Base-by-base conservation (phyloP, 768 basidiomycete species). In the Leccinum broughii region DNA sequence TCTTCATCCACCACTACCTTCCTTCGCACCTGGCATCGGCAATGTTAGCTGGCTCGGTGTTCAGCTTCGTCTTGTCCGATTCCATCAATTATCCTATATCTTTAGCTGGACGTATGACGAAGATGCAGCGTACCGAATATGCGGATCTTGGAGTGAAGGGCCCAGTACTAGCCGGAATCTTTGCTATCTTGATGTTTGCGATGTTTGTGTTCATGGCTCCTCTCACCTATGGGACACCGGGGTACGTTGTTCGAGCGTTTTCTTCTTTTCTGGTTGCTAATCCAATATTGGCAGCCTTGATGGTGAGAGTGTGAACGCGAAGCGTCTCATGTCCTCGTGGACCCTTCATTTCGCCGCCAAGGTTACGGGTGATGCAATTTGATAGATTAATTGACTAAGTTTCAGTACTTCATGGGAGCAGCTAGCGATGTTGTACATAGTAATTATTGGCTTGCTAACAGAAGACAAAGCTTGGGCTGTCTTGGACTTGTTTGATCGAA, bases 1-100 rank as follows among this genome's bases (percentile, higher is more conserved):
- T 95, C 48, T 99, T 99, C 83, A 79, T 99, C 26, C 97, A 99
- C 73, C 95, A 97, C 74, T 99, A 99, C 74, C 87, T 99, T 4
- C 96, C 96, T 14, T 96, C 96, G 1, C 97, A 99, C 72, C 82
- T 99, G 46, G 89, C 92, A 13, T 95, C 93, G 14, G 89, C 94
- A 13, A 81, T 98, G 59, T 86, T 98, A 59, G 94, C 96, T 44
- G 97, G 97, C 48, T 84, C 93, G 6, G 90, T 97, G 17, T 80
- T 98, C 66, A 92, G 90, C 77, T 98, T 95, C 71, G 81, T 96
- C 59, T 75, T 95, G 54, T 91, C 91, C 37, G 95, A 97, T 65
- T 87, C 87, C 2, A 88, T 97, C 73, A 95, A 97, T 78, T 95
- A 87, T 74, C 95, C 95, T 4, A 81, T 95, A 61, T 95, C 93